These are phyloP conservation scores for Tolypocladium nubicola DNA, from an alignment of 2,329 filamentous ascomycete species.

Conservation along the genomic window DNA sequence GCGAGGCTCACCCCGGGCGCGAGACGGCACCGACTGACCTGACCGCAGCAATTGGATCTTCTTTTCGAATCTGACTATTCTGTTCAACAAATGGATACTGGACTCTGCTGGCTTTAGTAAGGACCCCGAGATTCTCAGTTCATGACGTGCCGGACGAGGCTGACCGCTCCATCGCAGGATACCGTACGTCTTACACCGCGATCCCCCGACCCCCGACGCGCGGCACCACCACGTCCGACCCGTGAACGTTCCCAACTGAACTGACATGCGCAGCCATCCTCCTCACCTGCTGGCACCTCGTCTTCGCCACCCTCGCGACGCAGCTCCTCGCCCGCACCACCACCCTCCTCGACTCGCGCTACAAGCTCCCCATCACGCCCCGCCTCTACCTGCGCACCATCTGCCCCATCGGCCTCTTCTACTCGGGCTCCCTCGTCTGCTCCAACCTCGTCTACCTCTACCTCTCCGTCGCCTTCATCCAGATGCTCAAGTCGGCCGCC, in stretches of 20 bases:
- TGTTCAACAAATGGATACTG: conserved; percentile 90
- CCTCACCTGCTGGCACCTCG: conserved; percentile 58
- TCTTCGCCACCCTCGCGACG: conserved; percentile 55
- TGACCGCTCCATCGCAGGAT: conserved; percentile 7
- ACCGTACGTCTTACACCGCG: conserved; percentile 9
- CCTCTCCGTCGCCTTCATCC: conserved; percentile 57
- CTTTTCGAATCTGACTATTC: conserved; percentile 73
- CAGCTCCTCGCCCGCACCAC: conserved; percentile 56
- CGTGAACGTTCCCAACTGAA: too few relatives aligned
- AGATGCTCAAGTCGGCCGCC: conserved; percentile 60
- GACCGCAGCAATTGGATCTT: conserved; percentile 60
- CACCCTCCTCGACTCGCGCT: conserved; percentile 50
- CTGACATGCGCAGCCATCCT: conserved; percentile 32
- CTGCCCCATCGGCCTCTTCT: conserved; percentile 55
- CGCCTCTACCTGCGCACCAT: conserved; percentile 52
- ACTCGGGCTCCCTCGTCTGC: conserved; percentile 54
- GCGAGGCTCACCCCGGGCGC: too few relatives aligned
- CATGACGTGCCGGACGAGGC: not conserved
- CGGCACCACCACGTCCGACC: not conserved
- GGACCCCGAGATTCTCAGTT: conserved; percentile 13
- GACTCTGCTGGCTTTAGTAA: conserved; percentile 64
- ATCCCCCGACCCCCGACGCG: not conserved
- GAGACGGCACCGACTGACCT: not conserved
- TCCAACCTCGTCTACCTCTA: conserved; percentile 60
- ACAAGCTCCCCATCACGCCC: conserved; percentile 49